Percentiles rank a stretch among this genome's conserved stretches.
phyloP scores from a whole-genome alignment of 2,329 filamentous ascomycete genomes.

The Pseudogymnoascus sp. region DNA sequence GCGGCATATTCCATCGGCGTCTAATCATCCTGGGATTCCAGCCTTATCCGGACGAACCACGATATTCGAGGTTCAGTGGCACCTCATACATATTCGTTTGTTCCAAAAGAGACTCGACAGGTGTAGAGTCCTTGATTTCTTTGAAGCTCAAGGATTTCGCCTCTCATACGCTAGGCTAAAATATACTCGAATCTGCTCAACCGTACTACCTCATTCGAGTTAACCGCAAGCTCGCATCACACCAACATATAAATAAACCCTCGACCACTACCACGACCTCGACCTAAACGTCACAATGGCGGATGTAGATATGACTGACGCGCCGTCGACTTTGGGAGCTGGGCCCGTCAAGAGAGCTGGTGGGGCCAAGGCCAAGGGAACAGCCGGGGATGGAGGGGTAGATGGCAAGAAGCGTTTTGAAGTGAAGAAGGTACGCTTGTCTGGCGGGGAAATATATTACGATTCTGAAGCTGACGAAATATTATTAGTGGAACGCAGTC shows the following conservation, averaged over 20 bases:
- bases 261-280: neutral
- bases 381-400: constrained; percentile 36
- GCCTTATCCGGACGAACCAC: constrained; percentile 7
- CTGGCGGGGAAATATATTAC: neutral
- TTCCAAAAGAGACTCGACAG: neutral
- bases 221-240: neutral
- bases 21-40: constrained; percentile 6
- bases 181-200: neutral
- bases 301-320: constrained; percentile 95
- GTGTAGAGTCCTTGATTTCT: neutral
- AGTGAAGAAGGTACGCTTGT: constrained; percentile 80
- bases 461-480: neutral
- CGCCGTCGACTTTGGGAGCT: constrained; percentile 44
- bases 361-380: constrained; percentile 38
- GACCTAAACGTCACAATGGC: constrained; percentile 53
- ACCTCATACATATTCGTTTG: neutral
- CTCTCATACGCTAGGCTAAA: neutral
- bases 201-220: neutral
- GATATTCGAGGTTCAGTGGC: neutral
- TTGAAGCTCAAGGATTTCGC: neutral
- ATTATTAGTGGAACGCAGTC: constrained; percentile 85
- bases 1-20: constrained; percentile 2
- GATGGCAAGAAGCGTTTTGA: constrained; percentile 93
- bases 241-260: neutral
- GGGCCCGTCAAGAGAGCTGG: constrained; percentile 46